Evolutionary conservation across 2,329 filamentous ascomycete species (phyloP).

Genomic region (Arthrinium puccinioides): DNA sequence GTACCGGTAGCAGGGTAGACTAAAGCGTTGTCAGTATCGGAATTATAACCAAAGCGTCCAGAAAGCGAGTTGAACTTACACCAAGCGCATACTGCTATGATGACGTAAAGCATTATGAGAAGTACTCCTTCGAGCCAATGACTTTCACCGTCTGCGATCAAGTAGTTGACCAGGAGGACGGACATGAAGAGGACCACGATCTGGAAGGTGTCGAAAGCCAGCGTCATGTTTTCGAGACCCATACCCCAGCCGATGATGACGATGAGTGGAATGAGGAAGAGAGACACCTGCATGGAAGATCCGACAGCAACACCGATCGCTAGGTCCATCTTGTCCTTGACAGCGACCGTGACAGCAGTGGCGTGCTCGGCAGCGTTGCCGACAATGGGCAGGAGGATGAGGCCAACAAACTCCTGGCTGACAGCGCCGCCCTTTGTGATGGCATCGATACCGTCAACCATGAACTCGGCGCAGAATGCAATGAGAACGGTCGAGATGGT

Average conservation of each 20-base stretch:
- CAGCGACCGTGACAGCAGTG: slow-evolving; percentile 70
- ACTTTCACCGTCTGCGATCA: slow-evolving; percentile 75
- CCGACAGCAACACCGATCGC: slow-evolving; percentile 76
- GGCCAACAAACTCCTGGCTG: slow-evolving; percentile 68
- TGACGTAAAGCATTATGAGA: slow-evolving; percentile 70
- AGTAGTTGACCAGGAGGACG: slow-evolving; percentile 77
- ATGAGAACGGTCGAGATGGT: slow-evolving; percentile 69
- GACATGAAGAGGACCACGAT: slow-evolving; percentile 79
- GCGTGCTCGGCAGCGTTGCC: slow-evolving; percentile 78
- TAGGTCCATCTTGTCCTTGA: slow-evolving; percentile 81
- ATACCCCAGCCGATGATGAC: slow-evolving; percentile 76
- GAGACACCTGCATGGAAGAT: slow-evolving; percentile 72
- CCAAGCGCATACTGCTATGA: slow-evolving; percentile 65
- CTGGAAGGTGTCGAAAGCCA: slow-evolving; percentile 85
- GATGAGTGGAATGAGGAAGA: slow-evolving; percentile 71
- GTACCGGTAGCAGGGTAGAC: no score
- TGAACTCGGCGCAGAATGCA: slow-evolving; percentile 73
- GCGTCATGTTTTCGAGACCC: slow-evolving; percentile 63
- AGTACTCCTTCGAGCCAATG: slow-evolving; percentile 77
- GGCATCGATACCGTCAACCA: slow-evolving; percentile 65
- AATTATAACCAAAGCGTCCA: no score
- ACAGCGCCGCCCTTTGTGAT: slow-evolving; percentile 55
- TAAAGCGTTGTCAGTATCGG: no score
- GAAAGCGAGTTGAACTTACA: slow-evolving; percentile 48
- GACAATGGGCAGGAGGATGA: slow-evolving; percentile 77